A percentile compares a stretch with the other conserved stretches of the same genome.
Conservation (phyloP, 169 alveolate genomes). For the Babesia ovis region DNA sequence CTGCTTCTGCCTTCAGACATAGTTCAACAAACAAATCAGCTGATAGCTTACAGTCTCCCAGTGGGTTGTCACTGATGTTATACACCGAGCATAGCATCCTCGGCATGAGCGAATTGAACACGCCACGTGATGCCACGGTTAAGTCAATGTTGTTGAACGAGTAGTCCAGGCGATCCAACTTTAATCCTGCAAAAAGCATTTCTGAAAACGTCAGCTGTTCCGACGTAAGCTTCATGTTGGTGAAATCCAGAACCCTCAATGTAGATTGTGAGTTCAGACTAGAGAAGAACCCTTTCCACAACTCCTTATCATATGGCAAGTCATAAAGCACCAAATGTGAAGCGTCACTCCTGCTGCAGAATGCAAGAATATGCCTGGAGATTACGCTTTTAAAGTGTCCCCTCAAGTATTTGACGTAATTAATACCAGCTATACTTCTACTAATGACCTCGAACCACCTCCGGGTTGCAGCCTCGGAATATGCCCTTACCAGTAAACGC, state of each 20-base stretch:
- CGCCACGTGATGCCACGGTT: not conserved
- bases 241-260: conserved; percentile 33
- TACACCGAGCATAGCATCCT: conserved; percentile 1
- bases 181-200: conserved; percentile 18
- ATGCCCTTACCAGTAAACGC: conserved; percentile 32
- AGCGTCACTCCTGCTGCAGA: conserved; percentile 43
- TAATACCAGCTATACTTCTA: conserved; percentile 35
- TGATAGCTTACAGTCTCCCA: conserved; percentile 44
- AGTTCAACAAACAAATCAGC: conserved; percentile 39
- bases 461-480: conserved; percentile 34
- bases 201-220: conserved; percentile 31
- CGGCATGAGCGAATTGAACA: conserved; percentile 42
- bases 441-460: conserved; percentile 59
- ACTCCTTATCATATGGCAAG: conserved; percentile 42
- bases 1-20: conserved; percentile 12
- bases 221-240: conserved; percentile 47
- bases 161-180: conserved; percentile 38
- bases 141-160: conserved; percentile 44
- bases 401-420: conserved; percentile 37
- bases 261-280: conserved; percentile 29
- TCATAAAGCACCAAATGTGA: conserved; percentile 52
- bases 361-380: conserved; percentile 54
- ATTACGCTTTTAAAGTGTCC: conserved; percentile 2
- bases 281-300: conserved; percentile 30
- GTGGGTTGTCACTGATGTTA: conserved; percentile 59